Evolutionary conservation across 192 early-diverging fungal species (phyloP), one percentile per base, ranked within the genome.

Genomic region (Borealophlyctis nickersoniae): DNA sequence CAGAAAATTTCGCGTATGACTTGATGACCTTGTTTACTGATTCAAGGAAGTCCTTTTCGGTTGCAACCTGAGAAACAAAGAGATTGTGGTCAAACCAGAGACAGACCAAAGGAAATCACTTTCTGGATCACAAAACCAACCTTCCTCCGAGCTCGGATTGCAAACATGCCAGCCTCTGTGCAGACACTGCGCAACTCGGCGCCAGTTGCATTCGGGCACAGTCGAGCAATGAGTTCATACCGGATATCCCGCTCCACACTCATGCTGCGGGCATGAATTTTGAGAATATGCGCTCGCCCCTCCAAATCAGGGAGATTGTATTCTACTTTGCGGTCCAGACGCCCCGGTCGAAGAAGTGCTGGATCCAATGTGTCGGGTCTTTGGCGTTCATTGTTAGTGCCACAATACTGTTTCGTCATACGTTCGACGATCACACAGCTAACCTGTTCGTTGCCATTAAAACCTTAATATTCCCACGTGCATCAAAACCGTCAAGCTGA

Each of bases 141-240:
- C 89, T 98, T 98, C 86, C 95, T 88, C 73, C 97, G 85, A 56
- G 93, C 90, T 13, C 97, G 85, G 65, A 99, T 99, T 1, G 97
- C 97, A 86, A 93, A 99, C 97, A 99, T 99, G 60, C 97, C 97
- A 5, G 97, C 95, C 78, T 99, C 97, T 30, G 97, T 99, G 81
- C 97, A 99, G 56, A 99, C 97, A 73, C 89, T 91, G 62, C 97
- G 88, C 58, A 99, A 80, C 78, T 99, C 97, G 22, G 97, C 97
- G 60, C 96, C 70, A 0, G 98, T 99, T 62, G 93, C 91, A 77
- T 99, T 99, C 36, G 98, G 98, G 69, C 98, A 99, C 63, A 99
- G 81, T 4, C 98, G 85, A 1, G 96, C 96, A 79, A 99, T 90
- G 49, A 99, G 77, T 60, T 99, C 98, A 75, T 95, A 99, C 65